Base-by-base conservation (phyloP, 441 rosid species). In the Metrosideros polymorpha region DNA sequence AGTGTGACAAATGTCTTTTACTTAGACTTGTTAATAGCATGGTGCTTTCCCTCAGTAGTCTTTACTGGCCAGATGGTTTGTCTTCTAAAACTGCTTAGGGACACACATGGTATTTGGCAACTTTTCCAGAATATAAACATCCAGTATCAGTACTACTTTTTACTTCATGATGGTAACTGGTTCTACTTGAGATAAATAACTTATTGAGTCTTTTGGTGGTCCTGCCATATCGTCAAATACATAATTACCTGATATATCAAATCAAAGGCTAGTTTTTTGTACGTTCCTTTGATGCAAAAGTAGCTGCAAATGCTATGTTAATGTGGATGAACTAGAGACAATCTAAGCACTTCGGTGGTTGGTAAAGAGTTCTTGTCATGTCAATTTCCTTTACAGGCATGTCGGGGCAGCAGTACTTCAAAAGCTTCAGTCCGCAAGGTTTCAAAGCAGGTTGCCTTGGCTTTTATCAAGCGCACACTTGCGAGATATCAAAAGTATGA, bases 361-460 rank as follows among this genome's bases (percentile, higher is more conserved):
- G 59, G 42, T 76, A 22, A 25, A 42, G 50, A 84, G 52, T 75
- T 56, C 25, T 39, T 45, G 12, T 63, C 54, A 25, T 50, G 87
- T 89, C 59, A 83, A 53, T 29, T 52, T 83, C 9, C 82, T 87
- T 53, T 90, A 66, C 90, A 97, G 99, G 97, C 97, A 55, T 92
- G 94, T 84, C 96, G 98, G 84, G 98, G 96, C 84, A 93, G 89
- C 87, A 92, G 90, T 90, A 86, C 93, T 35, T 87, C 92, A 29
- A 97, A 94, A 91, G 88, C 86, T 89, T 87, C 91, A 5, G 90
- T 91, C 47, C 95, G 94, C 53, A 97, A 95, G 90, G 97, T 93
- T 87, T 91, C 99, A 79, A 94, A 92, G 87, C 98, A 95, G 88
- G 95, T 90, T 89, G 97, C 99, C 0, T 71, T 93, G 91, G 94